Conservation (phyloP, 257 asterid species). For the Solanum arcanum region DNA sequence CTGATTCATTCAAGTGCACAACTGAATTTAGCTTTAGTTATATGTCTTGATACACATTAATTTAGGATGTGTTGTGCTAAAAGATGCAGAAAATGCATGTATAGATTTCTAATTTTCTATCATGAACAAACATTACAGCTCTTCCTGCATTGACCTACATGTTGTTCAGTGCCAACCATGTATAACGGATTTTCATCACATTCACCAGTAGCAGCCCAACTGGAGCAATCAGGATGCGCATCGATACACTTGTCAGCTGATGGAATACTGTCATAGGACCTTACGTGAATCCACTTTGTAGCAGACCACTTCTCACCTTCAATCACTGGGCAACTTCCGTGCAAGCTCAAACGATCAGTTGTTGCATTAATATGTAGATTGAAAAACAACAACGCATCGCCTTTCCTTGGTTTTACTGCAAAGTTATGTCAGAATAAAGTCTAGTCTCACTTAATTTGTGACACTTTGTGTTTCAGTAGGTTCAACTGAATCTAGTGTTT, state of each 20-base stretch:
- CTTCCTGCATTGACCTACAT: constrained; percentile 45
- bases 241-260: constrained; percentile 24
- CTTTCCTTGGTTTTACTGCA: constrained; percentile 75
- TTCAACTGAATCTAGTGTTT: neutral
- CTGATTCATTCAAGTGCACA: neutral
- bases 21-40: neutral
- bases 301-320: constrained; percentile 95
- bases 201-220: constrained; percentile 67
- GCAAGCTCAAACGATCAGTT: constrained; percentile 61
- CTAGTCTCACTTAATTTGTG: neutral
- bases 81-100: neutral
- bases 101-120: neutral
- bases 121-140: constrained; percentile 65
- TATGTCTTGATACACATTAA: neutral
- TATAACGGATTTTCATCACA: constrained; percentile 45
- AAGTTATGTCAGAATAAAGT: neutral
- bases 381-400: constrained; percentile 78
- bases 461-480: neutral
- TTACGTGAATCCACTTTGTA: constrained; percentile 85
- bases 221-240: constrained; percentile 31
- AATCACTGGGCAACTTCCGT: constrained; percentile 86
- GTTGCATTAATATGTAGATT: constrained; percentile 77
- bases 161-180: constrained; percentile 38
- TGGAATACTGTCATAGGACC: constrained; percentile 30
- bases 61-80: neutral